Evolutionary conservation across 2,329 filamentous ascomycete genomes (phyloP), one percentile per base, ranked within the genome.

Genomic region (Laburnicola sp.): DNA sequence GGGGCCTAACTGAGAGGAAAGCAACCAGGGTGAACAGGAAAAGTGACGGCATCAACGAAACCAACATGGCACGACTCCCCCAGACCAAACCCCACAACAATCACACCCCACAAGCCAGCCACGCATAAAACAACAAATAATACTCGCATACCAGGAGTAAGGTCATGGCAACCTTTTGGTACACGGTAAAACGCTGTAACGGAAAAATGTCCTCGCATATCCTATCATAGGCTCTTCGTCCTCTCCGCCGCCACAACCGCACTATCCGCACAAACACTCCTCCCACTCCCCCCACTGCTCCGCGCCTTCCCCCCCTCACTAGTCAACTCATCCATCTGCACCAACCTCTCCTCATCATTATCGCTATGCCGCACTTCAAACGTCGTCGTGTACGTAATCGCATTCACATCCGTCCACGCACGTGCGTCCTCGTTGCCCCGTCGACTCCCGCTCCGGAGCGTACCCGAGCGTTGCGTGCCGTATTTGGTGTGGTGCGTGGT

Each of bases 341-440:
- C 58, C 50, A 63, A 41, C 41, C 51, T 44, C 37, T 54, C 50
- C 44, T 59, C 56, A 48, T 63, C 60, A 48, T 45, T 42, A 39
- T 58, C 60, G 5, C 41, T 42, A 50, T 59, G 59, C 37, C 50
- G 37, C 7, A 63, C 54, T 36, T 60, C 60, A 39, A 63, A 60
- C 6, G 56, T 59, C 47, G 54, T 60, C 16, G 52, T 59, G 40
- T 50, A 57, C 34, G 51, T 57, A 21, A 63, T 63, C 4, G 38
- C 50, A 25, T 41, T 50, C 31, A 36, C 45, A 31, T 53, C 34
- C 6, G 34, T 32, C 26, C 23, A 27, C 1, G 23, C 40, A 4
- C 23, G 31, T 0, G n/a, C 37, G 9, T 43, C 21, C 11, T 43
- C 50, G 6, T 27, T 38, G 3, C 37, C 55, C 11, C 25, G 2